Evolutionary conservation across 148 eudicot genomes (phyloP).

Genomic region (Rhododendron griersonianum): DNA sequence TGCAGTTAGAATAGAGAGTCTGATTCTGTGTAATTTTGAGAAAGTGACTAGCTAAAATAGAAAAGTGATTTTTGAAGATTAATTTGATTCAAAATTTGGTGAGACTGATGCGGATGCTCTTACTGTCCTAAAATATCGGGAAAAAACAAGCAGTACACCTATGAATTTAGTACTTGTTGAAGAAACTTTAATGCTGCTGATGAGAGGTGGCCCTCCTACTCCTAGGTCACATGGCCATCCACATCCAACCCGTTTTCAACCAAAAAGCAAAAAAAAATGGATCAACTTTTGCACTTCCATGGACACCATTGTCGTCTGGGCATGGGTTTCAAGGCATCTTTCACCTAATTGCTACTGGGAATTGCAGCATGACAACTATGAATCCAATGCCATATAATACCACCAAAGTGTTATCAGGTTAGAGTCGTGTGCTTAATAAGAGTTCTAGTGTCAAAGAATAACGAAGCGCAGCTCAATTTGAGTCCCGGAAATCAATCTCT

Average conservation of each 20-base stretch:
- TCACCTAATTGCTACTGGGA: neutral
- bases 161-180: neutral
- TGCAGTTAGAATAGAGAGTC: no score
- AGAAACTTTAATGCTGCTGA: neutral
- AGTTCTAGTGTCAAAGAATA: neutral
- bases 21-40: no score
- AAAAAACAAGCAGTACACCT: neutral
- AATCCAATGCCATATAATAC: neutral
- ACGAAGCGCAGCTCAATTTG: neutral
- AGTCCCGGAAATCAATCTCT: neutral
- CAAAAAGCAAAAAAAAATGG: neutral
- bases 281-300: neutral
- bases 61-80: no score
- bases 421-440: neutral
- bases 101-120: no score
- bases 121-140: no score
- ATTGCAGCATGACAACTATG: neutral
- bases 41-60: no score
- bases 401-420: neutral
- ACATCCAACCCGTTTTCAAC: neutral
- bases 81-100: no score
- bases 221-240: neutral
- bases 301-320: neutral
- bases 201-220: neutral
- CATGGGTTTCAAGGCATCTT: neutral